phyloP scores from a whole-genome alignment of 176 grass and related monocot genomes.

The Eragrostis curvula region DNA sequence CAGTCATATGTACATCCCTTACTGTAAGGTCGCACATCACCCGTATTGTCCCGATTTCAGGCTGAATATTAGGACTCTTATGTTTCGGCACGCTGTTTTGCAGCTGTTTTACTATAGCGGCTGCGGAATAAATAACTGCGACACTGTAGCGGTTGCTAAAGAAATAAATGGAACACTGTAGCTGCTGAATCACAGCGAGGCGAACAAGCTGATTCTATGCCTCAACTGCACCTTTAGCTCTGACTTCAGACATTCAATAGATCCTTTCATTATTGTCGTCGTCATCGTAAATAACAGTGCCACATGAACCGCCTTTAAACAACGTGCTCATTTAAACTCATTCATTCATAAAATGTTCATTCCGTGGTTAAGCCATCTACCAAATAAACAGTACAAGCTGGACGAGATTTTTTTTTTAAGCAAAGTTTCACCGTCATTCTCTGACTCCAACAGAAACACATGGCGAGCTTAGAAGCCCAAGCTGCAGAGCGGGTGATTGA shows the following conservation, averaged over 20 bases:
- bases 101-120: no score
- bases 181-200: no score
- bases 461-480: slow-evolving; percentile 79
- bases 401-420: neutral
- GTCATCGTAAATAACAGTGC: neutral
- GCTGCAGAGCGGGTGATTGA: slow-evolving; percentile 87
- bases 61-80: no score
- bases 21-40: neutral
- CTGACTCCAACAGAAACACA: slow-evolving; percentile 70
- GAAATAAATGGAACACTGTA: no score
- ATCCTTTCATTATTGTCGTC: neutral
- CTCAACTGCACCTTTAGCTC: neutral
- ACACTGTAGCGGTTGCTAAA: no score
- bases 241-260: neutral
- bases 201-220: neutral
- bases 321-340: no score
- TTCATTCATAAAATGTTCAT: no score
- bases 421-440: neutral
- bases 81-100: no score
- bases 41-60: neutral
- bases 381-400: no score
- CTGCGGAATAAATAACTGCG: no score
- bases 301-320: neutral
- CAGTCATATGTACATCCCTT: neutral
- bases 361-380: no score